Evolutionary conservation across 164 flowering plant species (phyloP).

Genomic region (Umbilicus rupestris): DNA sequence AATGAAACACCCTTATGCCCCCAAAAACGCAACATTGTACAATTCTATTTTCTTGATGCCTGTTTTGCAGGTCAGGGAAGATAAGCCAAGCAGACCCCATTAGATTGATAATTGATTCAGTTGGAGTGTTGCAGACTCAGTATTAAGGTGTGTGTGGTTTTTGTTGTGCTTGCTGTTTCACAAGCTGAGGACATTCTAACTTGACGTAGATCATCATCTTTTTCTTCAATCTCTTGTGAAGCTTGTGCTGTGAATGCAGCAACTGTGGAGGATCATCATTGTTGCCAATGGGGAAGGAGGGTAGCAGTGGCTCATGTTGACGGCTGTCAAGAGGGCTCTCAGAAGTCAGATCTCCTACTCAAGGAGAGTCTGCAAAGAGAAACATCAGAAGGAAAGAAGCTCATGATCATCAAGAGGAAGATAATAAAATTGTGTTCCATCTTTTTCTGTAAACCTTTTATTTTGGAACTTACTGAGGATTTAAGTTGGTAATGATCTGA

Average conservation of each 20-base stretch:
- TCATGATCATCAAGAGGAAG: conserved; percentile 21
- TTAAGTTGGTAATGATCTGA: not conserved
- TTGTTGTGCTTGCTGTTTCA: no score
- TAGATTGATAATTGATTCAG: no score
- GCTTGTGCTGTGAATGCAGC: conserved; percentile 2
- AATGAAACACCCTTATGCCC: conserved; percentile 7
- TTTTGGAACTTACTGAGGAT: no score
- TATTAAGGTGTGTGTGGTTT: not conserved
- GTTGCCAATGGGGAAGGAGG: conserved; percentile 21
- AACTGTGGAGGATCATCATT: not conserved
- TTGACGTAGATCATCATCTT: not conserved
- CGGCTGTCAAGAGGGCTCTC: conserved; percentile 60
- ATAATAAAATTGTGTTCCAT: conserved; percentile 25
- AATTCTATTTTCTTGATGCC: conserved; percentile 1
- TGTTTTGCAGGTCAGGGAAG: conserved; percentile 6
- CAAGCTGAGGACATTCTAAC: not conserved
- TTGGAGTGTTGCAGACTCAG: no score
- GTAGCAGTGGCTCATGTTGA: conserved; percentile 36
- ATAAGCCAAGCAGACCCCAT: no score
- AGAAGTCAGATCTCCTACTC: conserved; percentile 33
- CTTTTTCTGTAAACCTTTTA: not conserved
- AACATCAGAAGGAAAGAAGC: conserved; percentile 25
- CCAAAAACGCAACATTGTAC: not conserved
- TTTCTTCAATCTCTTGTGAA: not conserved
- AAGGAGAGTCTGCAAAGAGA: conserved; percentile 16